Conservation (phyloP, 1,284 basidiomycete genomes). For the Lentinus polychrous region DNA sequence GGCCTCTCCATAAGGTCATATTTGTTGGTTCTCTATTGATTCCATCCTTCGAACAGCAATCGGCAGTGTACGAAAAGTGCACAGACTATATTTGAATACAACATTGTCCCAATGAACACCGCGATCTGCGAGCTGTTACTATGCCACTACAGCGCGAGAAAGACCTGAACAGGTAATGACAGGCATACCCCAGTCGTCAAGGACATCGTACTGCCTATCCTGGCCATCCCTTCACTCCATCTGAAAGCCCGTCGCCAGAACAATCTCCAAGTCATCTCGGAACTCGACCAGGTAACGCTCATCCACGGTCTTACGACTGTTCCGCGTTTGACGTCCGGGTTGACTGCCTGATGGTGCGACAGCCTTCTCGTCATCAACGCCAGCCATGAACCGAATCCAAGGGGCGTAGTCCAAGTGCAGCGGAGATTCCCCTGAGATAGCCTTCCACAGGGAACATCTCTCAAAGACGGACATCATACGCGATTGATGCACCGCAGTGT, state of each 20-base stretch:
- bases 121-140: not conserved
- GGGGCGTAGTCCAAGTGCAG: constrained; percentile 69
- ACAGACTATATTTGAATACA: no score
- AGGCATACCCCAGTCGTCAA: not conserved
- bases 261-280: constrained; percentile 28
- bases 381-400: constrained; percentile 62
- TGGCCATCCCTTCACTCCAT: constrained; percentile 6
- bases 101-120: no score
- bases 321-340: constrained; percentile 42
- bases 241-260: constrained; percentile 23
- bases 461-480: not conserved
- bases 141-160: not conserved
- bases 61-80: no score
- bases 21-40: no score
- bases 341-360: constrained; percentile 21
- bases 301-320: constrained; percentile 40
- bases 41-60: not conserved
- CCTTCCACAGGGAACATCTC: not conserved
- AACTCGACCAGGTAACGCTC: constrained; percentile 34
- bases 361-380: constrained; percentile 52
- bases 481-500: not conserved
- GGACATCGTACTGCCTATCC: not conserved
- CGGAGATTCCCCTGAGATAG: constrained; percentile 17
- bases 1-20: constrained; percentile 18
- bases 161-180: not conserved